A percentile compares a stretch with the other conserved stretches of the same genome.
Evolutionary conservation across 2,329 filamentous ascomycete genomes (phyloP).

Genomic region (Ophiostoma angusticollis): DNA sequence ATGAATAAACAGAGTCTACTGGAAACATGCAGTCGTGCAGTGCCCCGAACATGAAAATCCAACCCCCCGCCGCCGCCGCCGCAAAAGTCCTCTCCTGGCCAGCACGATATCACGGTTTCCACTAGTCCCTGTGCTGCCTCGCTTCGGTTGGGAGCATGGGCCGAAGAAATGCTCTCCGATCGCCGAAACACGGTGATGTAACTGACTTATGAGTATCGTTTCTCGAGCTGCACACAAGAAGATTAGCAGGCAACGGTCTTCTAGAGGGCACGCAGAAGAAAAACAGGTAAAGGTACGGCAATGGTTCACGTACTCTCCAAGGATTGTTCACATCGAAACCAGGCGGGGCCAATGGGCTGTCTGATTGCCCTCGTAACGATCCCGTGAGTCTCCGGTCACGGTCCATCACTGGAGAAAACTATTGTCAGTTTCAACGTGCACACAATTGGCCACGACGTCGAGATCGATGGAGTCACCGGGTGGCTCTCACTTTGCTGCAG

Average conservation of each 20-base stretch:
- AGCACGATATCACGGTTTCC: too few species aligned
- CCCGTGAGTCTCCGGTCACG: conserved; percentile 51
- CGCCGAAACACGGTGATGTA: conserved; percentile 5
- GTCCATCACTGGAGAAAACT: conserved; percentile 44
- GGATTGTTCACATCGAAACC: conserved; percentile 52
- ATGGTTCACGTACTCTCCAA: conserved; percentile 42
- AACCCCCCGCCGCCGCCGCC: too few species aligned
- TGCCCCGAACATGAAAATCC: too few species aligned
- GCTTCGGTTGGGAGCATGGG: too few species aligned
- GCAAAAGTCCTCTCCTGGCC: too few species aligned
- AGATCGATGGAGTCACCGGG: too few species aligned
- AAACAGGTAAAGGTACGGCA: neutral
- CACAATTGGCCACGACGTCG: too few species aligned
- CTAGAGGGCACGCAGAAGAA: neutral
- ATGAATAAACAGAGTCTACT: too few species aligned
- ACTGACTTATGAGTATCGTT: conserved; percentile 32
- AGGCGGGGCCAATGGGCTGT: conserved; percentile 39
- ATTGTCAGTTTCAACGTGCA: too few species aligned
- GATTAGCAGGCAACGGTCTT: conserved; percentile 11
- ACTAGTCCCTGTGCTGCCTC: too few species aligned
- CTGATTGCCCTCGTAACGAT: conserved; percentile 43
- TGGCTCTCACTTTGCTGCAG: conserved; percentile 38
- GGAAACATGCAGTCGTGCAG: too few species aligned
- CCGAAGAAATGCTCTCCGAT: too few species aligned
- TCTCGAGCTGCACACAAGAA: conserved; percentile 34